Conservation (phyloP, 2,329 filamentous ascomycete species). For the Fusarium sp. region DNA sequence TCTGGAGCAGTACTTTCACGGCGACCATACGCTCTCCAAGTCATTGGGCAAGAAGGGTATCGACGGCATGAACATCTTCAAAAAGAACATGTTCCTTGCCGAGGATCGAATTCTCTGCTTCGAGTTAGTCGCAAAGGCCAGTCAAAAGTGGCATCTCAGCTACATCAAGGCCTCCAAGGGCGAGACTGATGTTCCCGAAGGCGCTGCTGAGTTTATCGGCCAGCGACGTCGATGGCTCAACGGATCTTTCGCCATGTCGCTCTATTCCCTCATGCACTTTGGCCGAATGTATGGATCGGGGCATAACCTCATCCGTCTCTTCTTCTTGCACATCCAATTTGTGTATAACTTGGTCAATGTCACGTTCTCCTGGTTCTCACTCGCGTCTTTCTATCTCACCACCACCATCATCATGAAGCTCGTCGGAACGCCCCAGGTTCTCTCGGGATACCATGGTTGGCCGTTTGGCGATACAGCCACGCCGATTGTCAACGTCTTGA, state of each 20-base stretch:
- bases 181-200: slow-evolving; percentile 41
- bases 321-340: slow-evolving; percentile 41
- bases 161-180: slow-evolving; percentile 43
- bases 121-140: slow-evolving; percentile 40
- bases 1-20: slow-evolving; percentile 41
- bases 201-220: slow-evolving; percentile 37
- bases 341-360: slow-evolving; percentile 41
- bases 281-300: slow-evolving; percentile 38
- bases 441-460: slow-evolving; percentile 36
- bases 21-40: slow-evolving; percentile 41
- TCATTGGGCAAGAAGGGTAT: slow-evolving; percentile 41
- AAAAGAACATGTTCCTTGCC: slow-evolving; percentile 44
- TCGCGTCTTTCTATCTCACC: slow-evolving; percentile 38
- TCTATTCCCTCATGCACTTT: slow-evolving; percentile 42
- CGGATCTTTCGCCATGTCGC: slow-evolving; percentile 40
- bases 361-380: slow-evolving; percentile 38
- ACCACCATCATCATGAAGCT: slow-evolving; percentile 42
- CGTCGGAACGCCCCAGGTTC: slow-evolving; percentile 34
- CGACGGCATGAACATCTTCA: slow-evolving; percentile 43
- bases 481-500: slow-evolving; percentile 37
- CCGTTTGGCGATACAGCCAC: slow-evolving; percentile 38
- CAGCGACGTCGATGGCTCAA: slow-evolving; percentile 42
- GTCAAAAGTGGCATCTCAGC: slow-evolving; percentile 42
- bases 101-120: slow-evolving; percentile 42
- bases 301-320: slow-evolving; percentile 37